Percentiles rank a stretch among this genome's conserved stretches.
These are phyloP conservation scores for Paraurostyla sp. DNA, from an alignment of 73 alveolate genomes.

Conservation along the genomic window DNA sequence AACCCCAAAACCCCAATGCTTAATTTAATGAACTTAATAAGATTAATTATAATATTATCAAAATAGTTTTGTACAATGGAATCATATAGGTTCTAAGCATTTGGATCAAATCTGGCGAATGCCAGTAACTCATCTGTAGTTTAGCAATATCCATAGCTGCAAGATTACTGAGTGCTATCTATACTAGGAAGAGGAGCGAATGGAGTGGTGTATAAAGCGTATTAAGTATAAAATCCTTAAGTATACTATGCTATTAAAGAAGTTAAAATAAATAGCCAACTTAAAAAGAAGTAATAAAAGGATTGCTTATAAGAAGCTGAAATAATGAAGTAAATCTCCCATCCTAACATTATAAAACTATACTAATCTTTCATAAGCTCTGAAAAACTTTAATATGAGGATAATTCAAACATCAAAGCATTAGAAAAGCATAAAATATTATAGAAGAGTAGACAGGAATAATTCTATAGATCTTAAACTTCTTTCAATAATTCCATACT, in stretches of 20 bases:
- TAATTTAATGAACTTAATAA: too few relatives aligned
- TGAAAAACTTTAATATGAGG: not conserved
- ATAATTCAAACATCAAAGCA: not conserved
- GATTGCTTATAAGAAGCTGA: constrained; percentile 6
- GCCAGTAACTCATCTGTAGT: too few relatives aligned
- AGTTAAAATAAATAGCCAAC: not conserved
- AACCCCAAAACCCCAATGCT: too few relatives aligned
- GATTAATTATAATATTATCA: too few relatives aligned
- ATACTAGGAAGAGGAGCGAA: constrained; percentile 13
- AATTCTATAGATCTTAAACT: too few relatives aligned
- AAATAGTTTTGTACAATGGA: too few relatives aligned
- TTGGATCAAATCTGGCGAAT: too few relatives aligned
- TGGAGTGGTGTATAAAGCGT: constrained; percentile 13
- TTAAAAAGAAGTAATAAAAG: not conserved
- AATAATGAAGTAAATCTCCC: not conserved
- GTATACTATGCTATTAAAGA: constrained; percentile 4
- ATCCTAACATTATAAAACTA: not conserved
- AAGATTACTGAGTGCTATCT: not conserved
- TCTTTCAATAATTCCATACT: too few relatives aligned
- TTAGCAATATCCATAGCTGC: too few relatives aligned
- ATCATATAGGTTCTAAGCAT: too few relatives aligned
- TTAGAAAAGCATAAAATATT: not conserved
- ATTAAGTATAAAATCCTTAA: not conserved
- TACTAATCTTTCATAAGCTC: constrained; percentile 5
- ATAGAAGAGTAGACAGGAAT: too few relatives aligned